Percentiles rank a stretch among this genome's conserved stretches.
phyloP scores from a whole-genome alignment of 1,284 basidiomycete species.

The Ganoderma sinense region DNA sequence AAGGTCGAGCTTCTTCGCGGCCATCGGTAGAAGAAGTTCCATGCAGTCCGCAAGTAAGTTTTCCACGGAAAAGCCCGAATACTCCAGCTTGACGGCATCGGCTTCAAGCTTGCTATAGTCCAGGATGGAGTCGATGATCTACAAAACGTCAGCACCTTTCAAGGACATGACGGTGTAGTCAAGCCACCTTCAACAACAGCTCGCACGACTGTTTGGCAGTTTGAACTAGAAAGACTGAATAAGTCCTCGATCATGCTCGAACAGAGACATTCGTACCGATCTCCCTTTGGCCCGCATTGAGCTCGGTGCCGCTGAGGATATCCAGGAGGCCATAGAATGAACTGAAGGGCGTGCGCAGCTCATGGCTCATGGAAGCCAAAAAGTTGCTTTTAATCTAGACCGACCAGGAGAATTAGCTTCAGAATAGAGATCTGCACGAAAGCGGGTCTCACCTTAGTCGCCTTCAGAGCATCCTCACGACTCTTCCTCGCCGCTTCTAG shows the following conservation, averaged over 20 bases:
- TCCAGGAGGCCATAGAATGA: conserved; percentile 78
- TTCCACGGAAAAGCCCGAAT: conserved; percentile 71
- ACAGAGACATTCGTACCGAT: conserved; percentile 53
- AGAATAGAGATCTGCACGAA: not conserved
- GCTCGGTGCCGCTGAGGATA: conserved; percentile 69
- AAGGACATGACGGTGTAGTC: not conserved
- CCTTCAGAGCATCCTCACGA: conserved; percentile 73
- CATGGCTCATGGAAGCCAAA: conserved; percentile 78
- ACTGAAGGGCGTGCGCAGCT: conserved; percentile 75
- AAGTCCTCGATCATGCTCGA: not conserved
- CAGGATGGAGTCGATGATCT: conserved; percentile 80
- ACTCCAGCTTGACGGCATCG: conserved; percentile 73
- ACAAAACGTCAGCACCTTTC: conserved; percentile 3
- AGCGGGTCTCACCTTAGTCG: conserved; percentile 60
- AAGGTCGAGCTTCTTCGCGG: conserved; percentile 73
- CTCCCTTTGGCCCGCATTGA: conserved; percentile 70
- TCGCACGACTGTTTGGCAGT: conserved; percentile 80
- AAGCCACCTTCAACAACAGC: conserved; percentile 64
- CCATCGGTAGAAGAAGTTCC: conserved; percentile 75
- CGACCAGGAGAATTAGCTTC: not conserved
- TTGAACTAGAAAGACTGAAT: conserved; percentile 54
- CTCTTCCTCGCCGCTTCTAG: conserved; percentile 71
- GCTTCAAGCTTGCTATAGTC: conserved; percentile 81
- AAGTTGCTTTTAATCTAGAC: conserved; percentile 78
- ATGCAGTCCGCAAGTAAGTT: conserved; percentile 78